These are phyloP conservation scores for Hevea brasiliensis DNA, from an alignment of 345 rosid genomes.

Conservation along the genomic window DNA sequence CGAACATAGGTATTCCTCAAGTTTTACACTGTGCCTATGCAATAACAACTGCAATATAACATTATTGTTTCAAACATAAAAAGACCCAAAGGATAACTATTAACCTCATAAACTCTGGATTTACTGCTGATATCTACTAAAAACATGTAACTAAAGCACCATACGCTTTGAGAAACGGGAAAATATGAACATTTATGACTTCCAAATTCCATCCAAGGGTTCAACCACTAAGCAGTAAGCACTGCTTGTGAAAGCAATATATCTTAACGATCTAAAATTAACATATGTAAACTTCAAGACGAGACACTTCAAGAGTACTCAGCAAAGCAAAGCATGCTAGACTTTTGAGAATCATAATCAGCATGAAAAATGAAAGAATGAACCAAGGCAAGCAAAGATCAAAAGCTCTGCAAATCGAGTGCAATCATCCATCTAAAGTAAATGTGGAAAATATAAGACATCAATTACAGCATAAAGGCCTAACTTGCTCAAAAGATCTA, in stretches of 20 bases:
- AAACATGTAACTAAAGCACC: no score
- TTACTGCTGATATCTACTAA: no score
- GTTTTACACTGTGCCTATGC: not conserved
- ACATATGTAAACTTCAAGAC: not conserved
- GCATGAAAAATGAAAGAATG: not conserved
- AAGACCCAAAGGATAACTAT: no score
- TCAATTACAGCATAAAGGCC: not conserved
- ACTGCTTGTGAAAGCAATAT: not conserved
- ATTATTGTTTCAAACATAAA: no score
- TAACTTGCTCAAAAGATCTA: not conserved
- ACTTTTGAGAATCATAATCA: not conserved
- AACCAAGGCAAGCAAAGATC: not conserved
- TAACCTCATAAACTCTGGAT: no score
- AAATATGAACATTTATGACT: not conserved
- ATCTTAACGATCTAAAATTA: not conserved
- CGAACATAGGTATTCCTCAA: not conserved
- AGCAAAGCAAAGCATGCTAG: not conserved
- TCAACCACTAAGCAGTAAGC: not conserved
- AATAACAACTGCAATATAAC: no score
- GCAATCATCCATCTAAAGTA: not conserved
- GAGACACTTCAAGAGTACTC: not conserved
- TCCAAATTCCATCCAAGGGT: not conserved
- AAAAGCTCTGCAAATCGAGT: not conserved
- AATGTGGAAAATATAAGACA: not conserved
- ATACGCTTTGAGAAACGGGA: not conserved